Evolutionary conservation across 805 yeast species (phyloP).

Genomic region (Lipomyces spencermartinsiae): DNA sequence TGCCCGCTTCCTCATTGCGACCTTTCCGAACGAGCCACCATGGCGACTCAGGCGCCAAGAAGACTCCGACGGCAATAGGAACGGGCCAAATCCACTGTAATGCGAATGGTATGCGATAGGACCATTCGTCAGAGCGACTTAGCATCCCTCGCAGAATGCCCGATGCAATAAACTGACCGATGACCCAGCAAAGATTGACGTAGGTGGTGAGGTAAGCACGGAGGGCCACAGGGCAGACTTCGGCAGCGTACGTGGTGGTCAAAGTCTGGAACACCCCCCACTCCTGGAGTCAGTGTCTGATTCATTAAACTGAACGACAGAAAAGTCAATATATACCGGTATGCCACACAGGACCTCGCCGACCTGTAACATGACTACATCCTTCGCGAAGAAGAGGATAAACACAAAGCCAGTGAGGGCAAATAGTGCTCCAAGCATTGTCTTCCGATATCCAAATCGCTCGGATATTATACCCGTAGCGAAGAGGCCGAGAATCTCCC

Average conservation of each 20-base stretch:
- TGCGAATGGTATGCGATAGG: slow-evolving; percentile 63
- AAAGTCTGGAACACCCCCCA: slow-evolving; percentile 64
- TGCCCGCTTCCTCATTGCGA: slow-evolving; percentile 15
- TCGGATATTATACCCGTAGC: slow-evolving; percentile 55
- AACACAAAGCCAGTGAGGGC: slow-evolving; percentile 52
- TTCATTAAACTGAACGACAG: no score
- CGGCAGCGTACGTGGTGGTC: slow-evolving; percentile 61
- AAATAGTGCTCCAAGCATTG: slow-evolving; percentile 49
- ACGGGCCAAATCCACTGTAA: slow-evolving; percentile 67
- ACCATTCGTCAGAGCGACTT: slow-evolving; percentile 45
- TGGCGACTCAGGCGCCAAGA: slow-evolving; percentile 52
- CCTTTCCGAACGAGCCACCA: slow-evolving; percentile 31
- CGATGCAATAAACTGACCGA: slow-evolving; percentile 63
- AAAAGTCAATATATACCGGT: no score
- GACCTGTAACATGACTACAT: slow-evolving; percentile 48
- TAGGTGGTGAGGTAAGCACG: slow-evolving; percentile 41
- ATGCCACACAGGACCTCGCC: slow-evolving; percentile 52
- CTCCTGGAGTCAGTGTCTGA: no score
- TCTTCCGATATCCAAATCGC: slow-evolving; percentile 54
- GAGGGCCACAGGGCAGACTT: slow-evolving; percentile 60
- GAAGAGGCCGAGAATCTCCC: slow-evolving; percentile 56
- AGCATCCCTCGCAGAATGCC: slow-evolving; percentile 55
- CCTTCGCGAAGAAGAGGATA: slow-evolving; percentile 55
- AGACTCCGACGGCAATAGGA: slow-evolving; percentile 50
- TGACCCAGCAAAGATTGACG: slow-evolving; percentile 43